Base-by-base conservation (phyloP, 257 asterid genomes). In the Solanum appendiculatum region DNA sequence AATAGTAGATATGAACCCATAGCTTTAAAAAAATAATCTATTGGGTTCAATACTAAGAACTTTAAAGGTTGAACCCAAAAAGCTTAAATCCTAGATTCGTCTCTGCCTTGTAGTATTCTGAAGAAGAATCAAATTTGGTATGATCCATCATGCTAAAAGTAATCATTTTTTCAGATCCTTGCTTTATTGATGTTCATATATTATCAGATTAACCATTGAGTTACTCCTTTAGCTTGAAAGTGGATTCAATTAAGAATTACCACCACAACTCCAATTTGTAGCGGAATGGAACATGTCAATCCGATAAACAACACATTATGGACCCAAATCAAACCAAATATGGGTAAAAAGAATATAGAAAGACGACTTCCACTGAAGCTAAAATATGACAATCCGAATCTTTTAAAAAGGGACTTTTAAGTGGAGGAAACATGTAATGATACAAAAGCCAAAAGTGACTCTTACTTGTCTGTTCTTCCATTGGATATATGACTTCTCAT, bases 381-480 rank as follows among this genome's bases (percentile, higher is more conserved):
- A 48, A 80, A 80, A 31, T 33, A 48, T 18, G 66, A 29, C 63
- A 78, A 39, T 27, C 25, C 37, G n/a, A 72, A 85, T 40, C 40
- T 68, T 42, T 18, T 85, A 68, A 68, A 63, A 58, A 58, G 7
- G 64, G 82, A 64, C n/a, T 37, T 66, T 54, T 68, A 68, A 85
- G 83, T 7, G 83, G 80, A 18, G 40, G 88, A 73, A 87, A 77
- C 69, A 40, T 48, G 86, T 31, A 69, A 34, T 18, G 15, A 58
- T 18, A 84, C 25, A 83, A 85, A 84, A 37, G 54, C 33, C 44
- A 86, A 56, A 25, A 88, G 74, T 54, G 64, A 39, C 63, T 40
- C 85, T 89, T 95, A 97, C 99, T 81, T 94, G 98, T 95, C 99
- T 93, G 88, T 84, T 91, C 91, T 92, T 93, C 99, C 99, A 97